These are phyloP conservation scores for Eremothecium coryli DNA, from an alignment of 1,139 yeast species.

Conservation along the genomic window DNA sequence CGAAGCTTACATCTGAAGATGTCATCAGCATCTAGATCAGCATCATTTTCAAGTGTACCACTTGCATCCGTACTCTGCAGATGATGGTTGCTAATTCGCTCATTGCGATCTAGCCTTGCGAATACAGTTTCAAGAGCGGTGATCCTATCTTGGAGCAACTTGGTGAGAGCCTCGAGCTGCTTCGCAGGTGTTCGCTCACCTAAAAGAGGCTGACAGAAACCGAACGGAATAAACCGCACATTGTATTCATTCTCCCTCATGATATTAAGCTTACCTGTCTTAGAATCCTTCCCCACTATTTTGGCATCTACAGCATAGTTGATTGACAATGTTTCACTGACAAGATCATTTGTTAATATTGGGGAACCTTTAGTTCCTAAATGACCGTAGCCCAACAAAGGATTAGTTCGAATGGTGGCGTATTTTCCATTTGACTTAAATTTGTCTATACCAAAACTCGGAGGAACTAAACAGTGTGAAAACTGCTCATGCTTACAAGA, in stretches of 20 bases:
- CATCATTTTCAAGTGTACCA: slow-evolving; percentile 16
- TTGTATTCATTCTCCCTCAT: slow-evolving; percentile 27
- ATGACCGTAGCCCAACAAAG: slow-evolving; percentile 36
- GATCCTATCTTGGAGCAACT: slow-evolving; percentile 18
- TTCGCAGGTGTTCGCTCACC: slow-evolving; percentile 14
- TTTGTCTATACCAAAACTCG: slow-evolving; percentile 52
- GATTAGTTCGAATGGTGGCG: slow-evolving; percentile 28
- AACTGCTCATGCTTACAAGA: slow-evolving; percentile 46
- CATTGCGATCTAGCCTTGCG: slow-evolving; percentile 13
- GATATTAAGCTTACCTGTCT: slow-evolving; percentile 18
- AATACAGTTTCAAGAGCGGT: slow-evolving; percentile 17
- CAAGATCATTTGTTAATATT: slow-evolving; percentile 31
- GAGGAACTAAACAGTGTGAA: slow-evolving; percentile 53
- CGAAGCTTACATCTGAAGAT: slow-evolving; percentile 18
- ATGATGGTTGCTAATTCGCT: slow-evolving; percentile 18
- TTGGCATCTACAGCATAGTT: slow-evolving; percentile 30
- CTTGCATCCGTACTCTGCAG: slow-evolving; percentile 17
- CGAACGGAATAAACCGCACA: slow-evolving; percentile 33
- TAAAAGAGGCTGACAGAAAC: slow-evolving; percentile 20
- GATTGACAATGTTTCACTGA: slow-evolving; percentile 25
- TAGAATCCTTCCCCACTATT: slow-evolving; percentile 24
- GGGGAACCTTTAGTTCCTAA: slow-evolving; percentile 34
- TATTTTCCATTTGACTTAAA: slow-evolving; percentile 30
- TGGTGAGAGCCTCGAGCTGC: slow-evolving; percentile 16
- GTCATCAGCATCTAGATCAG: slow-evolving; percentile 16